Evolutionary conservation across 2,329 filamentous ascomycete species (phyloP).

Genomic region (Aspergillus pseudotamarii): DNA sequence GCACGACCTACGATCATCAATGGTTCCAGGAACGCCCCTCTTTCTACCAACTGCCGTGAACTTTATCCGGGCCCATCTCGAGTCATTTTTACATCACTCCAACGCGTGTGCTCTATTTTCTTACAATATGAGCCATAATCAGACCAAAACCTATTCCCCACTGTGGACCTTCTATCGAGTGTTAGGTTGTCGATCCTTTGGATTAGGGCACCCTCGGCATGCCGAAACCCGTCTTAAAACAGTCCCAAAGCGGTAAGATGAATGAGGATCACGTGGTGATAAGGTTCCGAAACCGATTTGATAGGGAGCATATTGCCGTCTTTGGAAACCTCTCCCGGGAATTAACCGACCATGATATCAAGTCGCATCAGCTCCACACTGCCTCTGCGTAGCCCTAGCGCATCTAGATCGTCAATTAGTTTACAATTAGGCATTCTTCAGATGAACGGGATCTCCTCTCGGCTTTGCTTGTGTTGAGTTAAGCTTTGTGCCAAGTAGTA

Average conservation of each 20-base stretch:
- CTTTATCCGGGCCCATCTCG: neutral
- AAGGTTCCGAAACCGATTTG: neutral
- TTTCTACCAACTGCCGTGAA: neutral
- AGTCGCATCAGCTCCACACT: too few species aligned
- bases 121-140: neutral
- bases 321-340: neutral
- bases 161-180: neutral
- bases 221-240: neutral
- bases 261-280: neutral
- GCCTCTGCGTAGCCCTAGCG: neutral
- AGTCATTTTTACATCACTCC: neutral
- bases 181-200: neutral
- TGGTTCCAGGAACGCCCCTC: too few species aligned
- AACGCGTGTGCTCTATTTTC: neutral
- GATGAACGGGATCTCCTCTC: neutral
- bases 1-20: too few species aligned
- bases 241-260: neutral
- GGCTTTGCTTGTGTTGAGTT: neutral
- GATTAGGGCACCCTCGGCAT: neutral
- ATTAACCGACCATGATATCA: neutral
- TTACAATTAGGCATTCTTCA: neutral
- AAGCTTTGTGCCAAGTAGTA: neutral
- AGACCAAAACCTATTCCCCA: neutral
- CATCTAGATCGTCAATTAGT: neutral
- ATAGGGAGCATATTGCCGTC: neutral